phyloP scores from a whole-genome alignment of 176 grass and related monocot genomes.

The Saccharum officinarum region DNA sequence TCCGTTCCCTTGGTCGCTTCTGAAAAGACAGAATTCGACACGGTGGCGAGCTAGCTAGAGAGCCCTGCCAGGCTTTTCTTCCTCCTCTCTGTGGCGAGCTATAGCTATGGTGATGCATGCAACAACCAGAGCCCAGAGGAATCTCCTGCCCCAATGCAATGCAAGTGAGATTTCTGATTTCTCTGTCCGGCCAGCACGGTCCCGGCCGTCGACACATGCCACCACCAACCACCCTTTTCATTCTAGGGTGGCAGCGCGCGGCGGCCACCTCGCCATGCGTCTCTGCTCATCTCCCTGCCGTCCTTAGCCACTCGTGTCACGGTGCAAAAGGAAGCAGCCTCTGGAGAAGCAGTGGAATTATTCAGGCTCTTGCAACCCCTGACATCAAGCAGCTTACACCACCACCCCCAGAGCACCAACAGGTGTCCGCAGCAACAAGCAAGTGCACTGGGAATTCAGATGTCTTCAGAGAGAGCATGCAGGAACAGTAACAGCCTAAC shows the following conservation, averaged over 20 bases:
- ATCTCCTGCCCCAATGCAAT: constrained; percentile 31
- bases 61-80: constrained; percentile 6
- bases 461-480: neutral
- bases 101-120: neutral
- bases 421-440: neutral
- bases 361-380: neutral
- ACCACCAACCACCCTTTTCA: constrained; percentile 14
- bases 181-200: constrained; percentile 14
- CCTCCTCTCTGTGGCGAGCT: neutral
- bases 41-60: neutral
- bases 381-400: neutral
- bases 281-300: neutral
- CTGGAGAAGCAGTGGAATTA: neutral
- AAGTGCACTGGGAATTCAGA: neutral
- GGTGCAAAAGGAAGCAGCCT: neutral
- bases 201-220: constrained; percentile 10
- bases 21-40: constrained; percentile 42
- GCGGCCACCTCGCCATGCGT: neutral
- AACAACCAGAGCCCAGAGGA: neutral
- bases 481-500: neutral
- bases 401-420: neutral
- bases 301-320: constrained; percentile 3
- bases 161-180: constrained; percentile 39
- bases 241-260: constrained; percentile 4
- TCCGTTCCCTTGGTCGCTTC: constrained; percentile 39